Percentiles rank a stretch among this genome's conserved stretches.
Conservation (phyloP, 768 basidiomycete genomes). For the Tulasnella sp. region DNA sequence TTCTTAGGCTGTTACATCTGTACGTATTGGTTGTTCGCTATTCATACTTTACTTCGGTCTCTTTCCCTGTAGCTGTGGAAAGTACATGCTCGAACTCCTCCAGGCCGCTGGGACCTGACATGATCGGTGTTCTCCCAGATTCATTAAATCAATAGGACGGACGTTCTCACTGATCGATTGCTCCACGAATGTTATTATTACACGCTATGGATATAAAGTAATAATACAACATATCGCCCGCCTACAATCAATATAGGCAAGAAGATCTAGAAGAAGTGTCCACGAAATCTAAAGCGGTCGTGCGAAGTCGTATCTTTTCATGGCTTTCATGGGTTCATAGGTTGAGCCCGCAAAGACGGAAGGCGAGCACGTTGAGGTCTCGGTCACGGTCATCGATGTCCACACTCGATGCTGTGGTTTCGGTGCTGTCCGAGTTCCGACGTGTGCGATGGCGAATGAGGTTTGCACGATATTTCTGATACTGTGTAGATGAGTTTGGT, state of each 20-base stretch:
- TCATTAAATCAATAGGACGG: neutral
- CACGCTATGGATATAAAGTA: conserved; percentile 6
- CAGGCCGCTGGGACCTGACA: neutral
- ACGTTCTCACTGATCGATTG: neutral
- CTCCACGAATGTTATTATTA: conserved; percentile 4
- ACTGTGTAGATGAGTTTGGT: neutral
- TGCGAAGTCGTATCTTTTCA: neutral
- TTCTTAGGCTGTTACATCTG: neutral
- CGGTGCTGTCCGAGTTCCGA: conserved; percentile 9
- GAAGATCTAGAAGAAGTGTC: neutral
- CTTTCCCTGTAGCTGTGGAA: neutral
- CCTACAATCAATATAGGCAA: conserved; percentile 12
- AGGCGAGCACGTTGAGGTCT: conserved; percentile 15
- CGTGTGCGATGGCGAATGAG: conserved; percentile 15
- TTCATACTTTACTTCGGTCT: neutral
- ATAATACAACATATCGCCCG: conserved; percentile 12
- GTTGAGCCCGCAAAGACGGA: conserved; percentile 20
- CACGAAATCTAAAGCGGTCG: conserved; percentile 4
- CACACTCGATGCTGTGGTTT: neutral
- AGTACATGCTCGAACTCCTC: neutral
- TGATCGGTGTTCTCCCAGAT: neutral
- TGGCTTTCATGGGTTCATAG: conserved; percentile 15
- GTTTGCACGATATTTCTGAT: conserved; percentile 21
- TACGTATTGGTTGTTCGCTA: neutral
- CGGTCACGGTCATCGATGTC: neutral